Base-by-base conservation (phyloP, 2,329 filamentous ascomycete species). In the Colletotrichum brevisporum region DNA sequence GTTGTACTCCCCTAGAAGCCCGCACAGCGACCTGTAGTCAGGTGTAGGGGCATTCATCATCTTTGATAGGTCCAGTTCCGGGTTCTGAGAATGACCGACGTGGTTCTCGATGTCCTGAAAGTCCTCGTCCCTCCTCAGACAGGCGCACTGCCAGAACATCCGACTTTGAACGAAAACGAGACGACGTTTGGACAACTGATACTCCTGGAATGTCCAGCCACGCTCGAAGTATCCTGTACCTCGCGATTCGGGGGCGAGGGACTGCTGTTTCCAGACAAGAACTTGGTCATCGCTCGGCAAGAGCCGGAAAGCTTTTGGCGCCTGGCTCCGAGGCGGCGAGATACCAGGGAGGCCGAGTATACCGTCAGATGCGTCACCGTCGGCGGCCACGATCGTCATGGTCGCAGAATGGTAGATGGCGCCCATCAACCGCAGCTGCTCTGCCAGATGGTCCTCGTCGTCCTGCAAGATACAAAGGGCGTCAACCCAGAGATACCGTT, bases 1-100 rank as follows among this genome's bases (percentile, higher is more conserved):
- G 0, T 78, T 79, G 67, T 78, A 81, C 58, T 74, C 75, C 24
- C 12, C n/a, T 8, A 41, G 58, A 41, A 15, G 24, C 8, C 5
- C 4, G 26, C 5, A 39, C 3, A 53, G 31, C 27, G 21, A 13
- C 12, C 13, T 4, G 27, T 36, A 10, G 8, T 31, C 5, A n/a
- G 36, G 27, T 5, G n/a, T 27, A 2, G 21, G 4, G 12, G 36
- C 27, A 31, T 31, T 12, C 8, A 47, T 0, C 36, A 41, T 43
- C 5, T 6, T 18, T 0, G 36, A 3, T 13, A 43, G 5, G 16
- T 13, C 4, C 9, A 13, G 9, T 9, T 16, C 5, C 41, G 13
- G 3, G 3, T 13, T 3, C 41, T 4, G 13, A 3, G 4, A 5
- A 16, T 3, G 13, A 43, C 16, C 13, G 12, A 12, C 12, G 2